phyloP scores from a whole-genome alignment of 768 basidiomycete species.

The Baorangia bicolor region DNA sequence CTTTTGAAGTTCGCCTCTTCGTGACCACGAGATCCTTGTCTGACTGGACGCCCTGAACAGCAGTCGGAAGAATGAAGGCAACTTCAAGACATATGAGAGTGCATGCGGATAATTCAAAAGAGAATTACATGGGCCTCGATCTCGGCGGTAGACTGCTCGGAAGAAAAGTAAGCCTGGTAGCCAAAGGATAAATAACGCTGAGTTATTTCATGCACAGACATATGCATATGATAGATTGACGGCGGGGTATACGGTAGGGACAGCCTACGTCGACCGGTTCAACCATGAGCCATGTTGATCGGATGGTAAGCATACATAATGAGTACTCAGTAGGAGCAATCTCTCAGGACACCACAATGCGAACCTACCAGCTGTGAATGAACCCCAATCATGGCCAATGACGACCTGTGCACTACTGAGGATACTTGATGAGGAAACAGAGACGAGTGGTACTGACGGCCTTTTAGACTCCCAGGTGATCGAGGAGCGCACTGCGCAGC shows the following conservation, averaged over 20 bases:
- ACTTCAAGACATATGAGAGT: too few relatives aligned
- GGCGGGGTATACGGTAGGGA: slow-evolving; percentile 67
- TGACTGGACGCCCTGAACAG: too few relatives aligned
- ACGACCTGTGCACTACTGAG: slow-evolving; percentile 18
- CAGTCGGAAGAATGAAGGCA: too few relatives aligned
- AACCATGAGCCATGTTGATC: background rate
- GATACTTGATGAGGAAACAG: background rate
- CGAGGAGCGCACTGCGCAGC: slow-evolving; percentile 64
- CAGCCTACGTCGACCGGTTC: slow-evolving; percentile 42
- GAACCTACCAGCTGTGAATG: too few relatives aligned
- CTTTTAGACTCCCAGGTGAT: slow-evolving; percentile 51
- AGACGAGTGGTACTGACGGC: slow-evolving; percentile 26
- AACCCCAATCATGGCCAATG: too few relatives aligned
- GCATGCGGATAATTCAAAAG: background rate
- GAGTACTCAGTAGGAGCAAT: slow-evolving; percentile 54
- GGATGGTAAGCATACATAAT: slow-evolving; percentile 47
- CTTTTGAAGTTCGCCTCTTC: slow-evolving; percentile 10
- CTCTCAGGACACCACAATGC: too few relatives aligned
- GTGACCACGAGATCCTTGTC: background rate
- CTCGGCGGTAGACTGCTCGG: too few relatives aligned
- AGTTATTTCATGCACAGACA: slow-evolving; percentile 51
- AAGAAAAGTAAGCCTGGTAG: too few relatives aligned
- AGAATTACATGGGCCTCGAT: slow-evolving; percentile 51
- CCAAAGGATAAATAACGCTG: slow-evolving; percentile 51
- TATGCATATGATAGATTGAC: slow-evolving; percentile 61